Conservation (phyloP, 164 flowering plant species). For the Buxus sempervirens region DNA sequence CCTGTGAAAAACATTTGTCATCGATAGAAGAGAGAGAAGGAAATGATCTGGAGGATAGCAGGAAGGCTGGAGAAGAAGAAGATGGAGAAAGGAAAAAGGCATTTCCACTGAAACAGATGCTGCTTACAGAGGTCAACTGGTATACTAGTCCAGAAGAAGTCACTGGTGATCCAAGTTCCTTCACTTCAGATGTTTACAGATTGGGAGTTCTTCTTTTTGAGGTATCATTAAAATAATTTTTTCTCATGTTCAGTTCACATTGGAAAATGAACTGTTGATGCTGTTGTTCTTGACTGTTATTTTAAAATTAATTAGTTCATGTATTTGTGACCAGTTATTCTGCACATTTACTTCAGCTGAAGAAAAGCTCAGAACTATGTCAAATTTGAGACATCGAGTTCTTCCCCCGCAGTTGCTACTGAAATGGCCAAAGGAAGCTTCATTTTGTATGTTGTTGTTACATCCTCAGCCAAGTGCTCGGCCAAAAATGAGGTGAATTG, state of each 20-base stretch:
- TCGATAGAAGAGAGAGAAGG: constrained; percentile 31
- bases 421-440: constrained; percentile 95
- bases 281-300: not conserved
- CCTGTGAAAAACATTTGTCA: constrained; percentile 22
- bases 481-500: constrained; percentile 67
- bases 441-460: constrained; percentile 91
- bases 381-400: constrained; percentile 82
- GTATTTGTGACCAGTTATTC: constrained; percentile 55
- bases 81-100: constrained; percentile 40
- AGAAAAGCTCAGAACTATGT: constrained; percentile 85
- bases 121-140: constrained; percentile 80
- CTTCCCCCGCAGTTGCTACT: constrained; percentile 86
- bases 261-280: not conserved
- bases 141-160: constrained; percentile 91
- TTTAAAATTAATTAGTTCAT: constrained; percentile 11
- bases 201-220: constrained; percentile 95
- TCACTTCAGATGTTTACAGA: constrained; percentile 82
- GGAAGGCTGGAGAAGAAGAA: constrained; percentile 32
- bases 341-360: constrained; percentile 71
- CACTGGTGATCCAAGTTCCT: constrained; percentile 60
- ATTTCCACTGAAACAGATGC: constrained; percentile 73
- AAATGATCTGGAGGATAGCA: constrained; percentile 22
- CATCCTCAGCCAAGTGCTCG: constrained; percentile 87
- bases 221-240: constrained; percentile 34
- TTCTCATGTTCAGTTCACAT: not conserved